Conservation (phyloP, 345 rosid genomes). For the Odontarrhena argentea region DNA sequence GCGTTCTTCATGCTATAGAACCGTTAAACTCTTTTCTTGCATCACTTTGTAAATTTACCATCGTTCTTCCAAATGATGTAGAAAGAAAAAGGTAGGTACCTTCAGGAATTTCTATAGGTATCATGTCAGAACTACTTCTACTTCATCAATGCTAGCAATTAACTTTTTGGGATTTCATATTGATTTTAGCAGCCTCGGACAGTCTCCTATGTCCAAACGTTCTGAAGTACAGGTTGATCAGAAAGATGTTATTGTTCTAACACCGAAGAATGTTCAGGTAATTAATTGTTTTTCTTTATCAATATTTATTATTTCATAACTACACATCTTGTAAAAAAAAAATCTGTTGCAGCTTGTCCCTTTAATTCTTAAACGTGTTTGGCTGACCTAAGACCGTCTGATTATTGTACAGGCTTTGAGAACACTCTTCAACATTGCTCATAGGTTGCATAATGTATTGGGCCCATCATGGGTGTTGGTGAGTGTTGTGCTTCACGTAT, state of each 20-base stretch:
- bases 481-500: conserved; percentile 45
- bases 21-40: conserved; percentile 97
- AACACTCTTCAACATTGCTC: conserved; percentile 96
- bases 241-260: conserved; percentile 75
- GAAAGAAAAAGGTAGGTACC: conserved; percentile 89
- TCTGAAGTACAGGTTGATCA: conserved; percentile 66
- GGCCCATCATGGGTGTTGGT: conserved; percentile 99
- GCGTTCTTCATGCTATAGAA: conserved; percentile 93
- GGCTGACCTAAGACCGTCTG: conserved; percentile 25
- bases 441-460: conserved; percentile 87
- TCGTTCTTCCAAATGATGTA: conserved; percentile 73
- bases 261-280: conserved; percentile 99
- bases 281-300: conserved; percentile 20
- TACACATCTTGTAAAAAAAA: conserved; percentile 15
- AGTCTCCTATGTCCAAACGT: conserved; percentile 86
- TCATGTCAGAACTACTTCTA: conserved; percentile 29
- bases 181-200: conserved; percentile 59
- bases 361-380: conserved; percentile 7
- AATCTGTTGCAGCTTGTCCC: conserved; percentile 4
- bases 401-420: conserved; percentile 70
- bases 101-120: conserved; percentile 12
- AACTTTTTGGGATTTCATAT: conserved; percentile 38
- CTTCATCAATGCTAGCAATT: conserved; percentile 17
- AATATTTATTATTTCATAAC: conserved; percentile 14
- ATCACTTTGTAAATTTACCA: conserved; percentile 92